Percentiles rank a stretch among this genome's conserved stretches.
phyloP scores from a whole-genome alignment of 2,329 filamentous ascomycete species.

The Verruconis gallopava region DNA sequence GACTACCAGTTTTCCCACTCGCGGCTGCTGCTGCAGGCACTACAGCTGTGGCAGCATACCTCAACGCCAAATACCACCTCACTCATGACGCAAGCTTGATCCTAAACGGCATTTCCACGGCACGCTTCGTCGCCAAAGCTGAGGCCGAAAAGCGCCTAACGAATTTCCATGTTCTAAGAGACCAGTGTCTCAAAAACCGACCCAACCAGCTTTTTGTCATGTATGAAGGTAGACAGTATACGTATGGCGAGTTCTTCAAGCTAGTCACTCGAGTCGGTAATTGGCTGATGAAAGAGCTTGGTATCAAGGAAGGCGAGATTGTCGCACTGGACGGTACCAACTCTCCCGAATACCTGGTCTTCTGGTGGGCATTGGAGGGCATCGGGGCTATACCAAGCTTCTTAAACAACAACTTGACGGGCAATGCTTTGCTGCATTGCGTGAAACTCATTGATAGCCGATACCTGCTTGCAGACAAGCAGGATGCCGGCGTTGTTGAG shows the following conservation, averaged over 20 bases:
- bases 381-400: slow-evolving; percentile 22
- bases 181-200: slow-evolving; percentile 19
- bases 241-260: slow-evolving; percentile 22
- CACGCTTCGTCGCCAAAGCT: not conserved
- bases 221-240: slow-evolving; percentile 23
- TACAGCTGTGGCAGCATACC: slow-evolving; percentile 21
- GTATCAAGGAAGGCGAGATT: slow-evolving; percentile 19
- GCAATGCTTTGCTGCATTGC: slow-evolving; percentile 23
- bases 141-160: slow-evolving; percentile 2
- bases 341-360: slow-evolving; percentile 22
- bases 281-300: slow-evolving; percentile 23
- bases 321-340: slow-evolving; percentile 26
- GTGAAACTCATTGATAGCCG: slow-evolving; percentile 13
- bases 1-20: slow-evolving; percentile 6
- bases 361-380: slow-evolving; percentile 26
- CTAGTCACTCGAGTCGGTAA: slow-evolving; percentile 19
- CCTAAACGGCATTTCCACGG: not conserved
- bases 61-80: slow-evolving; percentile 22
- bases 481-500: slow-evolving; percentile 16
- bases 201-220: slow-evolving; percentile 22
- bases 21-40: slow-evolving; percentile 16
- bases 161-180: slow-evolving; percentile 20
- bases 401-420: slow-evolving; percentile 26
- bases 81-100: slow-evolving; percentile 2
- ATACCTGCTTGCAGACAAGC: slow-evolving; percentile 1